Base-by-base conservation (phyloP, 192 early-diverging fungal genomes). In the Gigaspora rosea region DNA sequence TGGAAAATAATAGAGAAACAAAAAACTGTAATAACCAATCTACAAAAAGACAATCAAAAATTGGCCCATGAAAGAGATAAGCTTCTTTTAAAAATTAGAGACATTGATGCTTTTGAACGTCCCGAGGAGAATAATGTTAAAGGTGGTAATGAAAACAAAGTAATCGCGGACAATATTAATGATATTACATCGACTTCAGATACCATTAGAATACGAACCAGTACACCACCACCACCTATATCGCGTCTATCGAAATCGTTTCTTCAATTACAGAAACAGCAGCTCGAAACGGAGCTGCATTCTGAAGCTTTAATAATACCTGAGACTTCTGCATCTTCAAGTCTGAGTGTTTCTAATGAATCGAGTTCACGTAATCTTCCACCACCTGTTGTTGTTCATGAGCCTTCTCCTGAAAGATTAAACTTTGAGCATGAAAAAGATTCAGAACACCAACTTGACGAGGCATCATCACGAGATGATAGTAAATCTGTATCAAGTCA, bases 1-100 rank as follows among this genome's bases (percentile, higher is more conserved):
- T 96, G 95, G 93, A 93, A 92, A 80, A 92, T 96, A 72, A 94
- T 96, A 77, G 95, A 97, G 78, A 92, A 93, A 72, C 95, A 97
- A 84, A 85, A 94, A 64, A 80, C 86, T 57, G 93, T 95, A 70
- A 96, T 97, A 70, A 91, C 93, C 72, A 91, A 95, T 67, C 85
- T 97, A 71, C 93, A 95, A 86, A 90, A 91, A 54, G 86, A 89
- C 67, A 78, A 80, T 36, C 73, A 79, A 58, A 84, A 82, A 59
- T 66, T 80, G 15, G 63, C 77, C 15, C 58, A 75, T 36, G 83
- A 82, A 22, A 81, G 79, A 22, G 80, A 84, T 65, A 52, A 8
- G 20, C 65, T 74, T 32, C 4, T 49, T 22, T 3, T 8, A 32
- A 74, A 62, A 74, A 13, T 62, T 33, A 72, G 46, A 41, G 54